Evolutionary conservation across 257 asterid species (phyloP).

Genomic region (Agastache rugosa): DNA sequence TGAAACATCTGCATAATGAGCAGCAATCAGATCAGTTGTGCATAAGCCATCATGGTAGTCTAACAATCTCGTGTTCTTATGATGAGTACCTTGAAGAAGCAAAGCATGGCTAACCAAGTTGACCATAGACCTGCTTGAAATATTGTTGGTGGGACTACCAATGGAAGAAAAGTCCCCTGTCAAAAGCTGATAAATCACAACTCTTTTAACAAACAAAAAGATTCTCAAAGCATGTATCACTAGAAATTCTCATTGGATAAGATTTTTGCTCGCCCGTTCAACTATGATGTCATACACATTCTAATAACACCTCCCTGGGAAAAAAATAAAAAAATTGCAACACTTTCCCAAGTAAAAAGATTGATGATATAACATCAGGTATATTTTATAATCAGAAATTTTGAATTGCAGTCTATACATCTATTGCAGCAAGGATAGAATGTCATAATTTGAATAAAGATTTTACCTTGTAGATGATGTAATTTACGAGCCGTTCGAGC

Average conservation of each 20-base stretch:
- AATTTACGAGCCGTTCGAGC: constrained; percentile 84
- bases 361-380: constrained; percentile 14
- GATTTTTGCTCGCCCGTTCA: constrained; percentile 7
- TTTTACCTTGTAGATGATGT: constrained; percentile 84
- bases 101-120: constrained; percentile 79
- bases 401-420: neutral
- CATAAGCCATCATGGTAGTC: constrained; percentile 18
- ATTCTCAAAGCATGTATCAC: constrained; percentile 6
- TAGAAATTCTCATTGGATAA: constrained; percentile 19
- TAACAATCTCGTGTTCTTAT: constrained; percentile 27
- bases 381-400: constrained; percentile 11
- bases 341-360: constrained; percentile 14
- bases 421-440: constrained; percentile 29
- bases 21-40: constrained; percentile 26
- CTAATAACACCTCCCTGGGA: neutral
- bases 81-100: constrained; percentile 77
- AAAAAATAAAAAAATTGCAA: neutral
- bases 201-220: constrained; percentile 31
- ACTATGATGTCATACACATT: constrained; percentile 19
- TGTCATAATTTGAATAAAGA: constrained; percentile 13
- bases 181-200: constrained; percentile 42
- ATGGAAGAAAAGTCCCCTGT: constrained; percentile 95
- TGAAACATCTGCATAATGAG: constrained; percentile 87
- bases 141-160: constrained; percentile 79
- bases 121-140: constrained; percentile 89